phyloP scores from a whole-genome alignment of 1,284 basidiomycete species.

The Ganoderma multipileum region DNA sequence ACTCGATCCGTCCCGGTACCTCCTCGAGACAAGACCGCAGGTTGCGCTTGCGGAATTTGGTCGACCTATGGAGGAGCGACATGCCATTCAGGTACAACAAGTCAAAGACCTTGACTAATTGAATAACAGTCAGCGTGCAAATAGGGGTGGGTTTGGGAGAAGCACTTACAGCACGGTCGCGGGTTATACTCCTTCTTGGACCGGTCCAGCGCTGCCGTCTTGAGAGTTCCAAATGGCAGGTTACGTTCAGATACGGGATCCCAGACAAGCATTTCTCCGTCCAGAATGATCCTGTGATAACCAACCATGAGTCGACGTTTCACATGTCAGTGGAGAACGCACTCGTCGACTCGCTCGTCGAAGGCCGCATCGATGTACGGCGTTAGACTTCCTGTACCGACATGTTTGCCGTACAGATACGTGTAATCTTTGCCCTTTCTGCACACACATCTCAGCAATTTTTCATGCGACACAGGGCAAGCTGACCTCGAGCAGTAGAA shows the following conservation, averaged over 20 bases:
- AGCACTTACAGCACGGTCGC: constrained; percentile 85
- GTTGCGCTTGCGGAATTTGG: constrained; percentile 75
- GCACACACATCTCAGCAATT: constrained; percentile 4
- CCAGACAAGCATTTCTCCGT: constrained; percentile 98
- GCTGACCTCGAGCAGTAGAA: constrained; percentile 88
- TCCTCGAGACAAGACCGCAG: constrained; percentile 66
- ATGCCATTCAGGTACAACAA: constrained; percentile 85
- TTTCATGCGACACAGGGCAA: not conserved
- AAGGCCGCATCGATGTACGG: constrained; percentile 83
- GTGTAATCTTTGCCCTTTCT: constrained; percentile 96
- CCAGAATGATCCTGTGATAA: constrained; percentile 79
- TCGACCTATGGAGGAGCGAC: constrained; percentile 68
- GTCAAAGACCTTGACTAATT: constrained; percentile 92
- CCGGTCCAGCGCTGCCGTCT: constrained; percentile 85
- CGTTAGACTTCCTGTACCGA: constrained; percentile 84
- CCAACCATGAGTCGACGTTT: constrained; percentile 6
- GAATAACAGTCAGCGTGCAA: not conserved
- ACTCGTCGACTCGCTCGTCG: constrained; percentile 81
- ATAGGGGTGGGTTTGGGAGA: not conserved
- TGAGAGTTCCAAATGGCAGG: constrained; percentile 90
- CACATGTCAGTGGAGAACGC: constrained; percentile 39
- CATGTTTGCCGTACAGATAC: constrained; percentile 86
- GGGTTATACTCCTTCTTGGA: constrained; percentile 75
- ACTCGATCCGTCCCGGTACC: constrained; percentile 82
- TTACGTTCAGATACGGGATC: constrained; percentile 88